Percentiles rank a stretch among this genome's conserved stretches.
phyloP scores from a whole-genome alignment of 495 filamentous ascomycete species.

The Penicilliopsis zonata region DNA sequence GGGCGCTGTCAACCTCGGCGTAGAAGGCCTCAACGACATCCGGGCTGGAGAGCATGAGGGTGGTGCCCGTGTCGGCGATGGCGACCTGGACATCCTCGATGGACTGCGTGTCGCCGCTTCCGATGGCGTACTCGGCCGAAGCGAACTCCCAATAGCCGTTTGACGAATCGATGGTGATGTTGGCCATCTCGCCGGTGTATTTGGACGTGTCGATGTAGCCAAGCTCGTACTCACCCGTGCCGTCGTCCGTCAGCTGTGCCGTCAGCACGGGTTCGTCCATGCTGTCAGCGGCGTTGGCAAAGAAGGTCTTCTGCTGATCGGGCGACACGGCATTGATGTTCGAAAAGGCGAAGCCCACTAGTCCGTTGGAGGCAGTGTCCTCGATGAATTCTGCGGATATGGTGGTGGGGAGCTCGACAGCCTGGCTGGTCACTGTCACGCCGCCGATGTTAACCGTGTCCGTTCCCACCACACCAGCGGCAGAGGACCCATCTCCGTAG shows the following conservation, averaged over 20 bases:
- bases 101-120: slow-evolving; percentile 20
- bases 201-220: slow-evolving; percentile 55
- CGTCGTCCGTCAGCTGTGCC: slow-evolving; percentile 47
- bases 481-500: slow-evolving; percentile 65
- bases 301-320: slow-evolving; percentile 61
- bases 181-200: slow-evolving; percentile 52
- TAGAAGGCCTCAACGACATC: slow-evolving; percentile 53
- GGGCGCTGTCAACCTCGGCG: slow-evolving; percentile 42
- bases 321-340: slow-evolving; percentile 62
- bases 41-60: slow-evolving; percentile 57
- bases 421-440: slow-evolving; percentile 51
- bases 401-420: slow-evolving; percentile 55
- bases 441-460: slow-evolving; percentile 68
- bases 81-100: slow-evolving; percentile 23
- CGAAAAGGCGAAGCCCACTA: slow-evolving; percentile 68
- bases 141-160: slow-evolving; percentile 69
- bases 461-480: slow-evolving; percentile 53
- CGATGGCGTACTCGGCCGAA: slow-evolving; percentile 44
- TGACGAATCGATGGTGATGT: slow-evolving; percentile 47
- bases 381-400: slow-evolving; percentile 53
- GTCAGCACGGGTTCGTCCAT: slow-evolving; percentile 64
- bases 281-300: slow-evolving; percentile 55
- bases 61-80: slow-evolving; percentile 64
- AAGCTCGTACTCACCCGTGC: slow-evolving; percentile 65
- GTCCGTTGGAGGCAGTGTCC: slow-evolving; percentile 52